Percentiles rank a stretch among this genome's conserved stretches.
Conservation (phyloP, 805 yeast genomes). For the Priceomyces castillae region DNA sequence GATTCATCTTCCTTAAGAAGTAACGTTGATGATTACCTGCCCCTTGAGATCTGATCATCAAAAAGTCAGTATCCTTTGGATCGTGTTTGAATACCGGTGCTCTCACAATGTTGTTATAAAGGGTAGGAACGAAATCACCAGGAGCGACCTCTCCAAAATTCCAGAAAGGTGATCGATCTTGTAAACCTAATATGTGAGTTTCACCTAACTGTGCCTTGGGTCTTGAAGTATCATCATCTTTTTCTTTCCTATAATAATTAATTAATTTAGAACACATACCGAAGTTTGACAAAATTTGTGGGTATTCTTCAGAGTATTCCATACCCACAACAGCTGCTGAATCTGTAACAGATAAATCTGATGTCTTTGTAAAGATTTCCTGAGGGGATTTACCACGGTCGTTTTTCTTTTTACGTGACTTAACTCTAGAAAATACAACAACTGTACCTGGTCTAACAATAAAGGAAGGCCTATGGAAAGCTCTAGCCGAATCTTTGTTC, state of each 20-base stretch:
- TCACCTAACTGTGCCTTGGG: conserved; percentile 91
- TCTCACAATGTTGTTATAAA: conserved; percentile 85
- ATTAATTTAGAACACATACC: conserved; percentile 96
- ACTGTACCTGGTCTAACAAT: conserved; percentile 73
- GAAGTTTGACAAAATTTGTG: conserved; percentile 75
- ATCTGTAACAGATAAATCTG: conserved; percentile 82
- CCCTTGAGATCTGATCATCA: conserved; percentile 77
- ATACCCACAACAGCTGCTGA: conserved; percentile 70
- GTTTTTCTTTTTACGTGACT: conserved; percentile 78
- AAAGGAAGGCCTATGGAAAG: conserved; percentile 78
- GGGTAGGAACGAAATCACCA: conserved; percentile 89
- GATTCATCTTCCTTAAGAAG: conserved; percentile 65
- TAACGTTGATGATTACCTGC: conserved; percentile 70
- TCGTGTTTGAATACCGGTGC: conserved; percentile 95
- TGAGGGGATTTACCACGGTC: conserved; percentile 80
- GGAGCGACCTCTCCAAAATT: conserved; percentile 95
- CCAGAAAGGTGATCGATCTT: conserved; percentile 97
- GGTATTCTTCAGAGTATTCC: conserved; percentile 90
- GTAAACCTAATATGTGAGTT: conserved; percentile 93
- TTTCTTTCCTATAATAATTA: conserved; percentile 84
- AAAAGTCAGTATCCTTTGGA: conserved; percentile 71
- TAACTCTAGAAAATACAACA: conserved; percentile 72
- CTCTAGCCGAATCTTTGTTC: conserved; percentile 63
- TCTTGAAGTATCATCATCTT: conserved; percentile 76
- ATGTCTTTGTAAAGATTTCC: conserved; percentile 67